Base-by-base conservation (phyloP, 768 basidiomycete species). In the Termitomyces bulborhizus region DNA sequence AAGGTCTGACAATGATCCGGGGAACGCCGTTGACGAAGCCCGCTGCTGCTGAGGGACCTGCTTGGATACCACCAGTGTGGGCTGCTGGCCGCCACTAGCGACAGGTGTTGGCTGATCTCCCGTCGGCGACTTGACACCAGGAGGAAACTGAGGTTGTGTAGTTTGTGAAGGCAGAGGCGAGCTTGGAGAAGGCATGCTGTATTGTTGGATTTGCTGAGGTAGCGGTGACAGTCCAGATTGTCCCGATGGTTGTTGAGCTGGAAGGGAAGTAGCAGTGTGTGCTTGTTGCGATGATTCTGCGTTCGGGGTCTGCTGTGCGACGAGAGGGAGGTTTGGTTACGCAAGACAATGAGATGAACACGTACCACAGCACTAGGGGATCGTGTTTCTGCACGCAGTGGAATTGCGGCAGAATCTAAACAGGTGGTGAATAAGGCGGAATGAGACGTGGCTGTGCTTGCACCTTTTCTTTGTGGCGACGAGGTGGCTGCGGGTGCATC, bases 1-100 rank as follows among this genome's bases (percentile, higher is more conserved):
- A 51, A 99, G 77, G 66, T 98, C 96, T 11, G 92, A 91, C 66
- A 99, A 68, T 27, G 86, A 92, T 54, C 86, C 90, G 16, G 91
- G 93, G 79, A 87, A 86, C 21, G 82, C 82, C 24, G 68, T 68
- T 9, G 75, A 69, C 24, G 74, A 63, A 46, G 75, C 62, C 18
- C 76, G 41, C 12, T 29, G 66, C 36, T 75, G 76, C 53, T 69
- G 71, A 27, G 69, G 70, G 26, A 73, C 68, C 54, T 76, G 78
- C 56, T 78, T 78, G 31, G 76, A 66, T 49, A 79, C 73, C 21
- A 79, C 73, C 21, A 85, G 83, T 21, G 82, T 68, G 21, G 85
- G 83, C 56, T 85, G 70, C 58, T 76, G 78, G 46, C 73, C 73
- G 49, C 74, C 76, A 37, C 36, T 16, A 47, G 72, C 64, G 31